Base-by-base conservation (phyloP, 1,284 basidiomycete genomes). In the Hortiboletus rubellus region DNA sequence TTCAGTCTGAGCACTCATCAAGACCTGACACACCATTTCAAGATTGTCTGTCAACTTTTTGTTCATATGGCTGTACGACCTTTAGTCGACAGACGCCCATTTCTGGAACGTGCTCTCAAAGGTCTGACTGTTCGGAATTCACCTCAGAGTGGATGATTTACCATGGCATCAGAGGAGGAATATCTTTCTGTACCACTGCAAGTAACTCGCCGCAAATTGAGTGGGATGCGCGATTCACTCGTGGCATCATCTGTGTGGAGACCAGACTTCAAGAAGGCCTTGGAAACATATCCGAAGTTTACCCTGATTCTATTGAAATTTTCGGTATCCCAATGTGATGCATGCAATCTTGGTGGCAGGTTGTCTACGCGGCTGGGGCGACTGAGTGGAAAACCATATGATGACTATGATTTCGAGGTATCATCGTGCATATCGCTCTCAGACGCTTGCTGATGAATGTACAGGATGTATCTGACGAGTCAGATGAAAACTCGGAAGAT, bases 11-110 rank as follows among this genome's bases (percentile, higher is more conserved):
- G 83, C 58, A 79, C 85, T 0, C 84, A 87, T 66, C 86, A 93
- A 69, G 87, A 91, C 64, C 76, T 89, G 22, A 75, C 80, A 15
- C 82, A 88, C 60, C 88, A 91, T 58, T 92, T 92, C 79, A 92
- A 92, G 73, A 86, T 91, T 47, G 81, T 94, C 34, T 93, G 91
- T 63, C 92, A 95, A 66, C 82, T 94, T 43, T 87, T 93, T 63
- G 87, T 94, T 4, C 87, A 94, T 62, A 75, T 94, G 42, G 87
- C 88, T 22, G 84, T 92, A 34, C 80, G 76, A 27, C 77, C 82
- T 8, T 68, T 75, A n/a, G 69, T 69, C 8, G 76, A 85, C 46
- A 77, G 89, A 15, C 75, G 73, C 47, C 65, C 73, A 7, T 86
- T 83, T 63, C 83, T 88, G 79, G 68, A 81, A 58, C 68, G 76